Evolutionary conservation across 768 basidiomycete genomes (phyloP), one percentile per base, ranked within the genome.

Genomic region (Harrya chromipes): DNA sequence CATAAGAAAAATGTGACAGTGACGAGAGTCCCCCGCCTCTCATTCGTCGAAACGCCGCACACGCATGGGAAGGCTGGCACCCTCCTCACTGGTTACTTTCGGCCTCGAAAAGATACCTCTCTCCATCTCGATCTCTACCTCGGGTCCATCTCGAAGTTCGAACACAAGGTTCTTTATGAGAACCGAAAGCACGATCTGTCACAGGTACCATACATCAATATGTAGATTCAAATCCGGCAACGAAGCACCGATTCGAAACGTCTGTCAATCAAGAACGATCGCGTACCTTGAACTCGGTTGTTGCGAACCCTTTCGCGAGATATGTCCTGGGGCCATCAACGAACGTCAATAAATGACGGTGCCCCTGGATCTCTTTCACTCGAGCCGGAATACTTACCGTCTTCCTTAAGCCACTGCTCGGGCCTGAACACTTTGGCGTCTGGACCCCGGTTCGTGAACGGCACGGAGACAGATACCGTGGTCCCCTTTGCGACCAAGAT

Each of bases 401-500:
- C 64, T 7, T 64, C 61, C 8, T 61, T 58, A 4, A 87, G 67
- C 85, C 86, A 87, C 8, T 84, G 70, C 45, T 81, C 80, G 0
- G 85, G 85, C 36, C 74, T 69, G 60, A 82, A 87, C 40, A 74
- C 73, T 20, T 74, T 71, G 1, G 82, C 75, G 48, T 82, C 76
- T 1, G 71, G 56, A 2, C 85, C 85, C 85, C 69, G 63, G 59
- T 85, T 84, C 46, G 80, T 71, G 13, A 67, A 64, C 10, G 63
- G 49, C 31, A 81, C 73, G 1, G 77, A 73, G 6, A 74, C 59
- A 13, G 67, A 45, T n/a, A 85, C 57, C 1, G 60, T 47, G 1
- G 75, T 75, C 1, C 76, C 81, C 53, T 76, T 77, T 17, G 71
- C 67, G 34, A 85, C 63, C 14, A 69, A 40, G 41, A 85, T 63